Evolutionary conservation across 2,329 filamentous ascomycete genomes (phyloP).

Genomic region (Talaromyces sp.): DNA sequence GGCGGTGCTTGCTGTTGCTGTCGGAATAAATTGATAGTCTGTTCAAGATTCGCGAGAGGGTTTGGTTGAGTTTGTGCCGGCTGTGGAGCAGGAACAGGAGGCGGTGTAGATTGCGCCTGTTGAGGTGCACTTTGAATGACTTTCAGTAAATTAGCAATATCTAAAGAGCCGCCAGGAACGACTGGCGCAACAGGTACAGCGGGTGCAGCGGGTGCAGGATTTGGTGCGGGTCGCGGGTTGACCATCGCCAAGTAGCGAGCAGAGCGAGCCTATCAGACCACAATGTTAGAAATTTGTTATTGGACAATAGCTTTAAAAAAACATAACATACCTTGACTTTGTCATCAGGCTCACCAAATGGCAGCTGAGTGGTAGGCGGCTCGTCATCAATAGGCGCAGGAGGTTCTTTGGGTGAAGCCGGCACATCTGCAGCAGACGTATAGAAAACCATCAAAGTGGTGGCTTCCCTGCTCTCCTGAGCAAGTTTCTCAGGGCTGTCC

Average conservation of each 20-base stretch:
- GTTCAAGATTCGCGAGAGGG: constrained; percentile 29
- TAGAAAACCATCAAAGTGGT: constrained; percentile 50
- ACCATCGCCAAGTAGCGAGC: constrained; percentile 39
- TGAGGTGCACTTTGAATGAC: constrained; percentile 37
- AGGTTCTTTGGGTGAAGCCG: constrained; percentile 48
- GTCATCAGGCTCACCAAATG: constrained; percentile 45
- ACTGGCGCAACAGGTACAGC: constrained; percentile 5
- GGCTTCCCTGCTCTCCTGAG: constrained; percentile 47
- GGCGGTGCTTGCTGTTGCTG: constrained; percentile 32
- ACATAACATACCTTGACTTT: constrained; percentile 36
- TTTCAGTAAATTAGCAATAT: constrained; percentile 43
- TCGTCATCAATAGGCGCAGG: constrained; percentile 39
- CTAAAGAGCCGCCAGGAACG: constrained; percentile 26
- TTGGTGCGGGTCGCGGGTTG: constrained; percentile 29
- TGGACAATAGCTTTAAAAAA: background rate
- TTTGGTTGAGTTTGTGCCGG: constrained; percentile 27
- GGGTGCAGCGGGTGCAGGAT: constrained; percentile 21
- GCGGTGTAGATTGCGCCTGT: constrained; percentile 30
- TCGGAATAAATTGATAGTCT: constrained; percentile 41
- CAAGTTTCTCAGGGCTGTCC: constrained; percentile 40
- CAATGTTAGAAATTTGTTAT: constrained; percentile 17
- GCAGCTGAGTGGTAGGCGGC: constrained; percentile 30
- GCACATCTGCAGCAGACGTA: constrained; percentile 45
- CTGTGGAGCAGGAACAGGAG: constrained; percentile 29
- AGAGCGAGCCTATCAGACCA: constrained; percentile 35